These are phyloP conservation scores for Solanum appendiculatum DNA, from an alignment of 257 asterid species.

Conservation along the genomic window DNA sequence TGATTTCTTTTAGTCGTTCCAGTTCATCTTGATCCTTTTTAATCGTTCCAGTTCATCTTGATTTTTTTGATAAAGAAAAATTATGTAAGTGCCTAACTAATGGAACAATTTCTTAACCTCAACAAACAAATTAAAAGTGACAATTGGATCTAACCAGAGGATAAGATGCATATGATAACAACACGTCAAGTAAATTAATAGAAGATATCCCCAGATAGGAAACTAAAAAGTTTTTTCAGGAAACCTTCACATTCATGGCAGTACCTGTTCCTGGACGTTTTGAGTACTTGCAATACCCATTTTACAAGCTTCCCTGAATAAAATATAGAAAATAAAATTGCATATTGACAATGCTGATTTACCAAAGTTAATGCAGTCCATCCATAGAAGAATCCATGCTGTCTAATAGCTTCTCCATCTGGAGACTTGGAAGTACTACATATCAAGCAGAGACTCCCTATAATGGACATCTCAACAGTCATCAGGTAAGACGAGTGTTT, in stretches of 20 bases:
- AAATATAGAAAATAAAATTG: not conserved
- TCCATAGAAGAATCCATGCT: slow-evolving; percentile 76
- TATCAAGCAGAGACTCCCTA: slow-evolving; percentile 87
- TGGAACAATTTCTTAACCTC: not conserved
- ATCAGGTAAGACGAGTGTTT: slow-evolving; percentile 81
- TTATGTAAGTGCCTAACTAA: not conserved
- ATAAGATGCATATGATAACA: not conserved
- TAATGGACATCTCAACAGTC: slow-evolving; percentile 95
- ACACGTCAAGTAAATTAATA: not conserved
- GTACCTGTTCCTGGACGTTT: not conserved
- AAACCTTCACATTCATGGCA: not conserved
- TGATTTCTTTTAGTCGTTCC: not conserved
- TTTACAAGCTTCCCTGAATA: not conserved
- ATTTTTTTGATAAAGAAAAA: not conserved
- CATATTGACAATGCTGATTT: slow-evolving; percentile 14
- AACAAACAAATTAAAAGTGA: not conserved
- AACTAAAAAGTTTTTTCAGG: not conserved
- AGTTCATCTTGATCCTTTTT: not conserved
- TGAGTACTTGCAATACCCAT: not conserved
- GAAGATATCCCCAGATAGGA: not conserved
- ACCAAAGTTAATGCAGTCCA: slow-evolving; percentile 89
- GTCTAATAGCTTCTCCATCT: slow-evolving; percentile 70
- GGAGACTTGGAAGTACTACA: slow-evolving; percentile 87
- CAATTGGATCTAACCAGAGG: not conserved
- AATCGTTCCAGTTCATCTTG: not conserved